These are phyloP conservation scores for Cladophialophora bantiana DNA, from an alignment of 2,329 filamentous ascomycete genomes.

Conservation along the genomic window DNA sequence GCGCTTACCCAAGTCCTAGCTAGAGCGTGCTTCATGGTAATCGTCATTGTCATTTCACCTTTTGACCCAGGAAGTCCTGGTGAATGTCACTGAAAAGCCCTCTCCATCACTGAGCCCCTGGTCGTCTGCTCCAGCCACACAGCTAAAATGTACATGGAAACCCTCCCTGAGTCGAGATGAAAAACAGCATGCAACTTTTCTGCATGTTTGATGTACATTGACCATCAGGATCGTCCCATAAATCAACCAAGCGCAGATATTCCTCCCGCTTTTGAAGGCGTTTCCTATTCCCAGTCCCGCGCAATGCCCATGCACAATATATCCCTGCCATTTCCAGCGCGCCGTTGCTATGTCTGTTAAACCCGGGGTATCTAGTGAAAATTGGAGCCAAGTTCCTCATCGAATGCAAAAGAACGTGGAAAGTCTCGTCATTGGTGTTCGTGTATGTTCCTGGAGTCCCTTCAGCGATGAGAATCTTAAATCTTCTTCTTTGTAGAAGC, in stretches of 20 bases:
- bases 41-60: constrained; percentile 8
- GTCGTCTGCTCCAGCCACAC: background rate
- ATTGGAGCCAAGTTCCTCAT: constrained; percentile 16
- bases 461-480: constrained; percentile 17
- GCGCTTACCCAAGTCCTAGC: background rate
- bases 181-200: constrained; percentile 18
- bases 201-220: constrained; percentile 17
- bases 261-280: constrained; percentile 13
- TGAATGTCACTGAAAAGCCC: background rate
- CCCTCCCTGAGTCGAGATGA: constrained; percentile 14
- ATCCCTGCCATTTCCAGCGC: constrained; percentile 10
- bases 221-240: background rate
- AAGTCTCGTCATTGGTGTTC: constrained; percentile 3
- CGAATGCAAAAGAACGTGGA: constrained; percentile 8
- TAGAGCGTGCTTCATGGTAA: background rate
- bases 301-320: constrained; percentile 9
- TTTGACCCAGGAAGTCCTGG: background rate
- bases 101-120: background rate
- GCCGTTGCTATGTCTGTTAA: constrained; percentile 30
- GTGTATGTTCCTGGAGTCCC: constrained; percentile 1
- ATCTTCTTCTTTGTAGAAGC: constrained; percentile 30
- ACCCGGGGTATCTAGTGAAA: constrained; percentile 35
- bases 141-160: constrained; percentile 7
- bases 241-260: constrained; percentile 5
- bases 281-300: constrained; percentile 1